These are phyloP conservation scores for Schizosaccharomyces osmophilus DNA, from an alignment of 805 yeast species.

Conservation along the genomic window DNA sequence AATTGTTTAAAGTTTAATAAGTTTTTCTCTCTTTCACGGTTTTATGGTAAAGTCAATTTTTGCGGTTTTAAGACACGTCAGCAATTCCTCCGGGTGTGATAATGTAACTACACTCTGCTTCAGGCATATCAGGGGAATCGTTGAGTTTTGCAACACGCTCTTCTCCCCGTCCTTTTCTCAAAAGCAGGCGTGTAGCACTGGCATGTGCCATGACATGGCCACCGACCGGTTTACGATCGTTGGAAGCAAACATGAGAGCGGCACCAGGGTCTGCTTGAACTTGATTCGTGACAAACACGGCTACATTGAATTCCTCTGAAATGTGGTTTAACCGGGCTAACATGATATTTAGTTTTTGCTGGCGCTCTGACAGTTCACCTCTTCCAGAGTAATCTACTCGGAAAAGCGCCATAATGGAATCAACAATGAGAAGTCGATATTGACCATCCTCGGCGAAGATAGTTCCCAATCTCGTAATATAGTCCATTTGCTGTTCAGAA, in stretches of 20 bases:
- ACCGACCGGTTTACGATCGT: conserved; percentile 68
- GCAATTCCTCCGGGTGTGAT: conserved; percentile 92
- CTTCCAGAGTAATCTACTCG: conserved; percentile 59
- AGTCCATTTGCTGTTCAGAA: conserved; percentile 57
- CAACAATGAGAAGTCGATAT: conserved; percentile 36
- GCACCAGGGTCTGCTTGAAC: conserved; percentile 69
- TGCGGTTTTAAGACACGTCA: conserved; percentile 19
- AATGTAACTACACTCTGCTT: conserved; percentile 82
- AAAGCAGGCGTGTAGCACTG: conserved; percentile 63
- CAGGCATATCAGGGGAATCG: conserved; percentile 92
- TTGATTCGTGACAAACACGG: conserved; percentile 52
- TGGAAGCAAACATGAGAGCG: conserved; percentile 49
- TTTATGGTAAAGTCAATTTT: neutral
- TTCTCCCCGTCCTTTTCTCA: conserved; percentile 77
- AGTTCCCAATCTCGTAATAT: conserved; percentile 39
- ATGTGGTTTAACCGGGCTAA: conserved; percentile 28
- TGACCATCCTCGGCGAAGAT: conserved; percentile 34
- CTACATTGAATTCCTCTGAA: conserved; percentile 57
- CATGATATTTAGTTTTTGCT: conserved; percentile 39
- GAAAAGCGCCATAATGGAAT: conserved; percentile 58
- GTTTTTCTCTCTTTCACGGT: neutral
- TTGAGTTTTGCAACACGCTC: conserved; percentile 83
- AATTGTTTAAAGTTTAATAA: neutral
- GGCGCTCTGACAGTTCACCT: conserved; percentile 55
- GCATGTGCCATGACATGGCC: conserved; percentile 68